phyloP scores from a whole-genome alignment of 2,329 filamentous ascomycete genomes.

The Aplosporella prunicola region DNA sequence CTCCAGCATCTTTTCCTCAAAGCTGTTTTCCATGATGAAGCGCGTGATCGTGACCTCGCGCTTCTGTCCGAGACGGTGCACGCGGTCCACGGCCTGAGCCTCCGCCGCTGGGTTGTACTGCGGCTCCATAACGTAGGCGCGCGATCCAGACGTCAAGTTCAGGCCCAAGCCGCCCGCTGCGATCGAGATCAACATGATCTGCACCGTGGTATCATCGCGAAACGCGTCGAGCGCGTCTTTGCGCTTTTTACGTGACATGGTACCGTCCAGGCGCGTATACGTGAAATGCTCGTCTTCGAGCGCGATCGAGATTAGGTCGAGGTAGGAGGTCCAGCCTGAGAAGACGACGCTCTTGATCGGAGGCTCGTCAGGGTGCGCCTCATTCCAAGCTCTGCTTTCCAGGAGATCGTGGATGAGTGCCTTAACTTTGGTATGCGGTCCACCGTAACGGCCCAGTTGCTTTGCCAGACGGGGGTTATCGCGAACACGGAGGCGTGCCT shows the following conservation, averaged over 20 bases:
- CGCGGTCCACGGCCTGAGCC: slow-evolving; percentile 86
- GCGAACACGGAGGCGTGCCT: slow-evolving; percentile 49
- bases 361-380: slow-evolving; percentile 51
- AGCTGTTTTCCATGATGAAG: slow-evolving; percentile 82
- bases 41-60: slow-evolving; percentile 78
- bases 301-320: slow-evolving; percentile 83
- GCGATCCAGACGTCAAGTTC: slow-evolving; percentile 77
- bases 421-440: slow-evolving; percentile 85
- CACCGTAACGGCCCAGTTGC: slow-evolving; percentile 59
- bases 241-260: slow-evolving; percentile 68
- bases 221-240: slow-evolving; percentile 69
- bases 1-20: slow-evolving; percentile 87
- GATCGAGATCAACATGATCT: slow-evolving; percentile 84
- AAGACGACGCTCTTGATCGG: slow-evolving; percentile 93
- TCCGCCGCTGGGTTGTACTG: slow-evolving; percentile 96
- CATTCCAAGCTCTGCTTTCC: slow-evolving; percentile 53
- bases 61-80: slow-evolving; percentile 78
- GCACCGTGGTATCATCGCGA: slow-evolving; percentile 58
- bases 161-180: slow-evolving; percentile 85
- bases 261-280: slow-evolving; percentile 80
- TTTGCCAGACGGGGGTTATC: slow-evolving; percentile 48
- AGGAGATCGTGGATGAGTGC: slow-evolving; percentile 70
- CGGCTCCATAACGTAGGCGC: slow-evolving; percentile 95
- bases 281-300: slow-evolving; percentile 56
- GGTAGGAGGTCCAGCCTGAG: slow-evolving; percentile 89